These are phyloP conservation scores for Trichosporon sp. DNA, from an alignment of 1,284 basidiomycete genomes.

Conservation along the genomic window DNA sequence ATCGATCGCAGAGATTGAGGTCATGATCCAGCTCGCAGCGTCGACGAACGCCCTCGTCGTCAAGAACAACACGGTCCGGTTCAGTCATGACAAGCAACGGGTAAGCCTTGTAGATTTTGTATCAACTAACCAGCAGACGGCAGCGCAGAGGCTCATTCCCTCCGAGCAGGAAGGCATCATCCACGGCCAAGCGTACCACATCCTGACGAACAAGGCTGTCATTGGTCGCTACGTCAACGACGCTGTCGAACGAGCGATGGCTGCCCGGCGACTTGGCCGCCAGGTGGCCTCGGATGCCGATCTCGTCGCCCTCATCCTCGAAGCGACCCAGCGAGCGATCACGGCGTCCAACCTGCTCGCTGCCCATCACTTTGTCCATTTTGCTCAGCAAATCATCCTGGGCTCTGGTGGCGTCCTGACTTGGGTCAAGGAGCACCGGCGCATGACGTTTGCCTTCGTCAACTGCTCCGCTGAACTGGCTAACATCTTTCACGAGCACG, in stretches of 20 bases:
- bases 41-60: conserved; percentile 17
- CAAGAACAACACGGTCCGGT: conserved; percentile 20
- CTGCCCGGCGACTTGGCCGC: conserved; percentile 15
- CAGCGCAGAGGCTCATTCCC: conserved; percentile 31
- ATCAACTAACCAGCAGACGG: conserved; percentile 21
- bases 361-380: conserved; percentile 23
- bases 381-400: conserved; percentile 20
- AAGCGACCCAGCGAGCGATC: conserved; percentile 20
- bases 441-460: conserved; percentile 22
- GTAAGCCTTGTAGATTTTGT: conserved; percentile 14
- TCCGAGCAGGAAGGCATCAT: conserved; percentile 13
- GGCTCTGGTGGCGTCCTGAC: conserved; percentile 19
- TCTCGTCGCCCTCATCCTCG: conserved; percentile 22
- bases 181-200: conserved; percentile 25
- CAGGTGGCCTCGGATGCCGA: conserved; percentile 14
- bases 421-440: conserved; percentile 20
- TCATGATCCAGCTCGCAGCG: conserved; percentile 15
- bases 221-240: conserved; percentile 32
- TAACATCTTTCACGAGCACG: conserved; percentile 26
- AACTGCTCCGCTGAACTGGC: conserved; percentile 22
- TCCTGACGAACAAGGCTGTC: conserved; percentile 20
- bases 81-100: conserved; percentile 40
- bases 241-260: conserved; percentile 31
- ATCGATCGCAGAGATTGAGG: conserved; percentile 15
- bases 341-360: conserved; percentile 23